Evolutionary conservation across 116 monocot genomes (phyloP), one percentile per base, ranked within the genome.

Genomic region (Papilionanthe hybrid): DNA sequence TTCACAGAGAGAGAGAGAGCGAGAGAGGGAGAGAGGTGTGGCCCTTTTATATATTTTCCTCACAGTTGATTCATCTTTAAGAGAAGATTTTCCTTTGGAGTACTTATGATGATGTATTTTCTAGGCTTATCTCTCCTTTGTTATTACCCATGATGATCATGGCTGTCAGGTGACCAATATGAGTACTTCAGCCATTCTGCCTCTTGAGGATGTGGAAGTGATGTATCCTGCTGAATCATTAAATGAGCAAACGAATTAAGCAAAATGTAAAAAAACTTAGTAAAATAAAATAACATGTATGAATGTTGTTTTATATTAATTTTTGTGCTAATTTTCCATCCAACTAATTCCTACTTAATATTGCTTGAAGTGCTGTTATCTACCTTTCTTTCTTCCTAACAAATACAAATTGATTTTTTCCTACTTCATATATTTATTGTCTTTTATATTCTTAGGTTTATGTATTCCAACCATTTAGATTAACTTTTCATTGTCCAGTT

Each of bases 101-200:
- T 75, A 75, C 75, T 72, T 73, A 37, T 48, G 10, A 75, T 50
- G 23, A 75, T 47, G 48, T 72, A 45, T 73, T 57, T 71, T 17
- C 5, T 67, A 73, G 13, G 53, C 15, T 18, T 53, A 2, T 4
- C 42, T 57, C 44, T 74, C 66, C 79, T 66, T 77, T 80, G 77
- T 79, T 82, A 66, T 78, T 85, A 85, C 77, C 83, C 88, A 83
- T 88, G 85, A 78, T 88, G 88, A 83, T 88, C 82, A 77, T 72
- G 85, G 82, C 78, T 82, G 85, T 84, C 87, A 87, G 81, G 79
- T 76, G 84, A 84, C 87, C 87, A 87, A 79, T 84, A 87, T 67
- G 87, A 79, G 81, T 84, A 87, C 82, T 78, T 78, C 25, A 78
- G 81, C 85, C 95, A 95, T 86, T 92, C 95, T 88, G 92, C 81